These are phyloP conservation scores for Cladorrhinum samala DNA, from an alignment of 495 filamentous ascomycete genomes.

Conservation along the genomic window DNA sequence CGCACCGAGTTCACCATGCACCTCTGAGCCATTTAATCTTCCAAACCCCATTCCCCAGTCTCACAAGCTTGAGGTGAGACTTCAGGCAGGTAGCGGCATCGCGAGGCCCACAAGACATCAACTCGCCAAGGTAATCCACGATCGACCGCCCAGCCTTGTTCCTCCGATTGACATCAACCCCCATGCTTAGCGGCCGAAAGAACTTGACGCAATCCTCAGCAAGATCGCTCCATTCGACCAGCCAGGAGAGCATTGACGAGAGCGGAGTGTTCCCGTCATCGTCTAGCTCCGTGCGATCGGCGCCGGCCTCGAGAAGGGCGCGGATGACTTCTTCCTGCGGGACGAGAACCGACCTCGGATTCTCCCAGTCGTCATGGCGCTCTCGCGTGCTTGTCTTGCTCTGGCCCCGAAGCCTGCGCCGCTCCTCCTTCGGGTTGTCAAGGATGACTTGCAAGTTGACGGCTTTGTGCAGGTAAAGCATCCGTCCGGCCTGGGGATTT, in stretches of 20 bases:
- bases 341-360: background rate
- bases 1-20: background rate
- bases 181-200: slow-evolving; percentile 3
- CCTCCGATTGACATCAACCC: background rate
- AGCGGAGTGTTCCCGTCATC: background rate
- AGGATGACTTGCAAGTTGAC: background rate
- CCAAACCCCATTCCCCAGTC: background rate
- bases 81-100: background rate
- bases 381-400: too few species aligned
- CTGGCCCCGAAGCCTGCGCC: background rate
- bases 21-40: background rate
- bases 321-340: background rate
- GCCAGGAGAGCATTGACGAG: background rate
- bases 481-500: background rate
- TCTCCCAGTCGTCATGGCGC: too few species aligned
- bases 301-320: slow-evolving; percentile 5
- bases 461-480: slow-evolving; percentile 3
- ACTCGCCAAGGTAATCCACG: background rate
- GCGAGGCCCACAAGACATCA: background rate
- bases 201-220: background rate
- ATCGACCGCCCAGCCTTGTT: background rate
- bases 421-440: background rate
- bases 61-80: background rate
- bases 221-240: background rate
- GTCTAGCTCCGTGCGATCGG: background rate